phyloP scores from a whole-genome alignment of 805 yeast species.

The Wickerhamomyces ciferrii region DNA sequence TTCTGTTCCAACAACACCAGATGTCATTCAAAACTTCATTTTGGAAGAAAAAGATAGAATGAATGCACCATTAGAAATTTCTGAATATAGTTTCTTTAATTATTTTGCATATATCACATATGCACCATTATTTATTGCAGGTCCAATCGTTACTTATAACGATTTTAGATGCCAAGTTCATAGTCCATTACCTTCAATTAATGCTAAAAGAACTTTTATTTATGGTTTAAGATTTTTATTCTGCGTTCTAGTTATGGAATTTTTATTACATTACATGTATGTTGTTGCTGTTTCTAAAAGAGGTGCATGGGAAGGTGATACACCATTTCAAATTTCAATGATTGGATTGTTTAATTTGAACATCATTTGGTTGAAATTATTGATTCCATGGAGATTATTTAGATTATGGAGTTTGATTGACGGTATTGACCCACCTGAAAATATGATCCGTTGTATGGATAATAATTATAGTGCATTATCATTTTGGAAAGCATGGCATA shows the following conservation, averaged over 20 bases:
- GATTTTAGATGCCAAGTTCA: conserved; percentile 77
- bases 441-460: conserved; percentile 94
- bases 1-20: conserved; percentile 6
- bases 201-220: conserved; percentile 41
- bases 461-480: conserved; percentile 89
- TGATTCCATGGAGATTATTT: conserved; percentile 95
- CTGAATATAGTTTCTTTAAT: conserved; percentile 58
- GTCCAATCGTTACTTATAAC: conserved; percentile 90
- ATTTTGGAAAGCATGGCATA: conserved; percentile 99
- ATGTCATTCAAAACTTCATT: conserved; percentile 2
- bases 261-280: conserved; percentile 79
- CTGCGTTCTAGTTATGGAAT: conserved; percentile 85
- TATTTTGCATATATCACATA: conserved; percentile 76
- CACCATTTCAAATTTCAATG: conserved; percentile 94
- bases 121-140: conserved; percentile 90
- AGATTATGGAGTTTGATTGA: conserved; percentile 92
- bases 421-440: conserved; percentile 94
- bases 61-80: conserved; percentile 52
- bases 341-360: conserved; percentile 86
- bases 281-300: conserved; percentile 91
- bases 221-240: conserved; percentile 67
- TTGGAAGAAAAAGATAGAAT: conserved; percentile 62
- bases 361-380: conserved; percentile 86
- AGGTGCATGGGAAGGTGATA: conserved; percentile 82
- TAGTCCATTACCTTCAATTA: conserved; percentile 55